A percentile compares a stretch with the other conserved stretches of the same genome.
phyloP scores from a whole-genome alignment of 345 rosid species.

The Hirschfeldia incana region DNA sequence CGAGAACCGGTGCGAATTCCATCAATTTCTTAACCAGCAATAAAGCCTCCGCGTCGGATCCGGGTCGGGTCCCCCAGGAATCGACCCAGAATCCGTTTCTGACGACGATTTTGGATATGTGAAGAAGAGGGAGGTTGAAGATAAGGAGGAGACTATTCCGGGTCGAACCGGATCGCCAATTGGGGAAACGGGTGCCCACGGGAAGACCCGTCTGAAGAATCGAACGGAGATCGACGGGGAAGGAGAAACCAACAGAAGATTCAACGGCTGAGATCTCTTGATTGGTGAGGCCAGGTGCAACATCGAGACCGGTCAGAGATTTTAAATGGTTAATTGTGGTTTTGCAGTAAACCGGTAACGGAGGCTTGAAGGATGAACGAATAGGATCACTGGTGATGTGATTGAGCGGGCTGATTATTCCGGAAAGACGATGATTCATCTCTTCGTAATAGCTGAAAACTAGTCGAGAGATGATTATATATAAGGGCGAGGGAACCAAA shows the following conservation, averaged over 20 bases:
- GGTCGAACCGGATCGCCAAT: conserved; percentile 73
- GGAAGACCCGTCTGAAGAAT: conserved; percentile 85
- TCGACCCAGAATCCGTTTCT: conserved; percentile 64
- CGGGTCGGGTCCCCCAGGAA: conserved; percentile 67
- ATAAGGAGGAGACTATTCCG: conserved; percentile 53
- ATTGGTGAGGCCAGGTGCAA: conserved; percentile 64
- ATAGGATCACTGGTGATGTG: conserved; percentile 16
- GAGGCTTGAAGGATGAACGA: conserved; percentile 32
- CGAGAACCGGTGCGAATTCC: conserved; percentile 56
- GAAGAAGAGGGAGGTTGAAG: conserved; percentile 50
- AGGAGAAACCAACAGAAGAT: conserved; percentile 57
- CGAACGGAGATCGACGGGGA: conserved; percentile 85
- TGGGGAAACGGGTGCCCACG: conserved; percentile 63
- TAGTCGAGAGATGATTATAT: not conserved
- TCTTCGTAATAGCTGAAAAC: not conserved
- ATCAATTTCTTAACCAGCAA: conserved; percentile 33
- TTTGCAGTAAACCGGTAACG: conserved; percentile 59
- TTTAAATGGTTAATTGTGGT: conserved; percentile 51
- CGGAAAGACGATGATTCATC: conserved; percentile 28
- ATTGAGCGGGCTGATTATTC: conserved; percentile 28
- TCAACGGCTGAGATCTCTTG: conserved; percentile 63
- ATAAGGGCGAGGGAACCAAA: conserved; percentile 10
- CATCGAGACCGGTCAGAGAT: conserved; percentile 49
- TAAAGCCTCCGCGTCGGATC: conserved; percentile 31
- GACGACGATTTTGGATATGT: conserved; percentile 49